These are phyloP conservation scores for Malassezia globosa DNA, from an alignment of 1,284 basidiomycete genomes.

Conservation along the genomic window DNA sequence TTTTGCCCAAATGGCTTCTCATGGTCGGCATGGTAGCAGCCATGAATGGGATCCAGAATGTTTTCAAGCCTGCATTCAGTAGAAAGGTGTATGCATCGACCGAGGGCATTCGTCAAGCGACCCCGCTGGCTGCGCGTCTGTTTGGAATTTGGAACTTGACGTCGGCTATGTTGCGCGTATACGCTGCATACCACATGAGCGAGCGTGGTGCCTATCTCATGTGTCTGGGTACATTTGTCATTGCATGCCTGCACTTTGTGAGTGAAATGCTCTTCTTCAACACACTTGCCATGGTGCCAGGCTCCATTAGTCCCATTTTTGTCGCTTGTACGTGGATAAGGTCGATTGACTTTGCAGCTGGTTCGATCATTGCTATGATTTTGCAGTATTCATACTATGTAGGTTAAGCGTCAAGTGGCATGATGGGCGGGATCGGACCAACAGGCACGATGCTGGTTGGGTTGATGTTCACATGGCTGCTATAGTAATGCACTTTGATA, in stretches of 20 bases:
- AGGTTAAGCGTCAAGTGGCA: conserved; percentile 22
- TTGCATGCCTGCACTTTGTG: conserved; percentile 78
- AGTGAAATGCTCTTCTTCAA: conserved; percentile 75
- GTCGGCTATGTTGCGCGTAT: conserved; percentile 38
- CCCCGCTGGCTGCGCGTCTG: conserved; percentile 34
- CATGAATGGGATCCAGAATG: conserved; percentile 36
- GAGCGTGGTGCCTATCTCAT: conserved; percentile 59
- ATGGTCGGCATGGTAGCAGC: conserved; percentile 28
- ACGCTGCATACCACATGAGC: conserved; percentile 38
- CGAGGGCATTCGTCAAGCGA: conserved; percentile 24
- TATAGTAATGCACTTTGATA: conserved; percentile 49
- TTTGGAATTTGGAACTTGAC: conserved; percentile 44
- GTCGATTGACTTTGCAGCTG: not conserved
- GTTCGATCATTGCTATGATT: conserved; percentile 16
- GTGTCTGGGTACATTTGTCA: conserved; percentile 70
- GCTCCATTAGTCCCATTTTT: conserved; percentile 65
- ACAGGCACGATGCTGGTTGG: conserved; percentile 36
- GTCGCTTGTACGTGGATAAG: conserved; percentile 63
- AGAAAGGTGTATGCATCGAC: conserved; percentile 36
- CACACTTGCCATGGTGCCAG: conserved; percentile 58
- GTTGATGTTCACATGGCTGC: conserved; percentile 42
- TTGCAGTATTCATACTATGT: conserved; percentile 15
- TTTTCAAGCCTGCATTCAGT: conserved; percentile 27
- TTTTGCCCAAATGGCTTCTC: conserved; percentile 40
- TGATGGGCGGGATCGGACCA: conserved; percentile 36